phyloP scores from a whole-genome alignment of 2,329 filamentous ascomycete genomes.

The Raffaelea albimanens region DNA sequence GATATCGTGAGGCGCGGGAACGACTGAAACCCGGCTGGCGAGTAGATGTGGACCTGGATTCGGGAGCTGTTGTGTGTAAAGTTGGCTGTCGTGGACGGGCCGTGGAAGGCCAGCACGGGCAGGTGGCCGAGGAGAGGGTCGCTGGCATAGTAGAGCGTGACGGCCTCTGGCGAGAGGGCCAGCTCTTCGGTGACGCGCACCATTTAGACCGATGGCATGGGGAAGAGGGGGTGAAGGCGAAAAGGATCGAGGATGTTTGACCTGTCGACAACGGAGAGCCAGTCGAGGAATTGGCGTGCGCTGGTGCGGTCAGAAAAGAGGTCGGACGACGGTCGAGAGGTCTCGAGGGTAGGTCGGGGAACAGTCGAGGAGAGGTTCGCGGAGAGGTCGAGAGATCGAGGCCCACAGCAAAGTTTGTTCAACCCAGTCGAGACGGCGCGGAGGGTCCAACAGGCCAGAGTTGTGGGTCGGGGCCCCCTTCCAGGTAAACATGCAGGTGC shows the following conservation, averaged over 20 bases:
- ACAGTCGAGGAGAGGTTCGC: too few relatives aligned
- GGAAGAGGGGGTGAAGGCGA: too few relatives aligned
- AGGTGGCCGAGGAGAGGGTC: constrained; percentile 76
- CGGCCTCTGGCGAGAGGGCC: constrained; percentile 68
- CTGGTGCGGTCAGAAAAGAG: neutral
- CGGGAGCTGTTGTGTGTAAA: constrained; percentile 81
- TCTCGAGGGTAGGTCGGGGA: neutral
- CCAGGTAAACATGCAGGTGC: neutral
- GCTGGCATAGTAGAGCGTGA: constrained; percentile 81
- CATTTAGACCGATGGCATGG: constrained; percentile 48
- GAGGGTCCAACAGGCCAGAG: neutral
- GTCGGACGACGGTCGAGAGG: too few relatives aligned
- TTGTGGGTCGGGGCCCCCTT: neutral
- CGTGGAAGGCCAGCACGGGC: constrained; percentile 84
- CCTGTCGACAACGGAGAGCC: neutral
- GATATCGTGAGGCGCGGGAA: constrained; percentile 89
- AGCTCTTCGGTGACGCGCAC: constrained; percentile 72
- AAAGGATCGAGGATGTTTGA: too few relatives aligned
- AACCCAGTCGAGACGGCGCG: neutral
- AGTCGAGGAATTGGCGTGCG: neutral
- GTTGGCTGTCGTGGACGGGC: constrained; percentile 81
- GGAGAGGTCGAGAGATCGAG: too few relatives aligned
- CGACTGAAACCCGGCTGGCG: constrained; percentile 77
- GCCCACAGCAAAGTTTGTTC: neutral
- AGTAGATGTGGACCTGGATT: constrained; percentile 89